These are phyloP conservation scores for Ehretia macrophylla DNA, from an alignment of 257 asterid genomes.

Conservation along the genomic window DNA sequence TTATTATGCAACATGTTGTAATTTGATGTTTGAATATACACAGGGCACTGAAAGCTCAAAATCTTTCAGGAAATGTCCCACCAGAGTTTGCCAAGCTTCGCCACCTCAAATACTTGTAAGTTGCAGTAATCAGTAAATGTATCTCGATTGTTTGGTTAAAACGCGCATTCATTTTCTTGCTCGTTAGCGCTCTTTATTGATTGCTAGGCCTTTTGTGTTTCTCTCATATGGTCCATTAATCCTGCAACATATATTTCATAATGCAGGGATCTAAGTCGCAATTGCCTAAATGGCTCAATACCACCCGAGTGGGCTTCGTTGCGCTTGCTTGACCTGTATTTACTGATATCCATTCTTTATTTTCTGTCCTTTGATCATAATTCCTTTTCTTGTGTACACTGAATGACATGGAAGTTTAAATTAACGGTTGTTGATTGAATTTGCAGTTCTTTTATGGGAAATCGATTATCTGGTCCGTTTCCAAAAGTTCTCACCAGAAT, in stretches of 20 bases:
- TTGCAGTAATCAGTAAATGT: conserved; percentile 8
- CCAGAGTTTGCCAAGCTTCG: conserved; percentile 67
- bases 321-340: conserved; percentile 67
- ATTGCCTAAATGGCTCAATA: conserved; percentile 60
- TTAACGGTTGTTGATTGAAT: conserved; percentile 17
- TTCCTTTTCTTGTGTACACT: background rate
- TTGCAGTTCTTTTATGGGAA: conserved; percentile 94
- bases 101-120: conserved; percentile 73
- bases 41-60: conserved; percentile 90
- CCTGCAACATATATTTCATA: background rate
- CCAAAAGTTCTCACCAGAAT: conserved; percentile 62
- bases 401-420: too few relatives aligned
- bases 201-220: too few relatives aligned
- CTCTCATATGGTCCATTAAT: background rate
- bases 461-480: conserved; percentile 82
- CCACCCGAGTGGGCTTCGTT: conserved; percentile 73
- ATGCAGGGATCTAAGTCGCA: conserved; percentile 93
- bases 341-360: conserved; percentile 8
- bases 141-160: too few relatives aligned
- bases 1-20: conserved; percentile 2
- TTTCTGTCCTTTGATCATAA: conserved; percentile 4
- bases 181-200: too few relatives aligned
- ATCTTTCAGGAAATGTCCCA: conserved; percentile 65
- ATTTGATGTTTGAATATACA: conserved; percentile 17
- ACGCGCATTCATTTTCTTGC: too few relatives aligned